Conservation (phyloP, 225 moss, liverwort and hornwort genomes). For the Anthoceros angustus region DNA sequence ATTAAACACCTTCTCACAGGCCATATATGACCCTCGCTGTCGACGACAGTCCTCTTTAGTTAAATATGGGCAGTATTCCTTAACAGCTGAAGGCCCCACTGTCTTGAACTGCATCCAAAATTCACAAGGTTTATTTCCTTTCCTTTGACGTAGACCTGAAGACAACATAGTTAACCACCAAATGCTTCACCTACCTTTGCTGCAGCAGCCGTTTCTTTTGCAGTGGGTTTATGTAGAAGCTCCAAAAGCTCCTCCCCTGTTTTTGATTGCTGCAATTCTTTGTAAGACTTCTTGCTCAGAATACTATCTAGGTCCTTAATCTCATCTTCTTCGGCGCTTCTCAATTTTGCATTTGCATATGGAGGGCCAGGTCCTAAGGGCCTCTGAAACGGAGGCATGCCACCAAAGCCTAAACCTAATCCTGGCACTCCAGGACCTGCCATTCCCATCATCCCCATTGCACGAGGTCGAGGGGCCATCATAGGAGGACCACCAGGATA, state of each 20-base stretch:
- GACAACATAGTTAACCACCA: background rate
- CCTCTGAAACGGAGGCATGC: conserved; percentile 54
- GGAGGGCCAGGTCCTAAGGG: conserved; percentile 47
- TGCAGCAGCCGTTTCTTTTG: conserved; percentile 97
- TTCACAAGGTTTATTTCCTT: background rate
- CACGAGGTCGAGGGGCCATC: conserved; percentile 53
- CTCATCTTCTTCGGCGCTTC: conserved; percentile 64
- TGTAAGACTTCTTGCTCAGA: conserved; percentile 77
- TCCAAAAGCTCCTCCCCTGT: conserved; percentile 97
- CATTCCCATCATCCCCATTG: conserved; percentile 80
- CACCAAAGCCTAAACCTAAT: conserved; percentile 51
- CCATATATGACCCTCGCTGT: conserved; percentile 77
- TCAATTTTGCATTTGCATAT: conserved; percentile 31
- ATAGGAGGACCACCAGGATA: conserved; percentile 72
- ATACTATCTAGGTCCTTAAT: conserved; percentile 67
- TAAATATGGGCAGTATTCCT: conserved; percentile 87
- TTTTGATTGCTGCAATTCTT: conserved; percentile 90
- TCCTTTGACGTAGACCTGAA: background rate
- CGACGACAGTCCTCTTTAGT: conserved; percentile 98
- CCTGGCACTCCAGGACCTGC: conserved; percentile 48
- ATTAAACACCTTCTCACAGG: conserved; percentile 74
- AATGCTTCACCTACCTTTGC: conserved; percentile 47
- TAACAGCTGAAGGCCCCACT: conserved; percentile 88
- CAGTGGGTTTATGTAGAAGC: conserved; percentile 87
- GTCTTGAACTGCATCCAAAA: conserved; percentile 74